Evolutionary conservation across 129 eudicot species (phyloP), one percentile per base, ranked within the genome.

Genomic region (Lactuca saligna): DNA sequence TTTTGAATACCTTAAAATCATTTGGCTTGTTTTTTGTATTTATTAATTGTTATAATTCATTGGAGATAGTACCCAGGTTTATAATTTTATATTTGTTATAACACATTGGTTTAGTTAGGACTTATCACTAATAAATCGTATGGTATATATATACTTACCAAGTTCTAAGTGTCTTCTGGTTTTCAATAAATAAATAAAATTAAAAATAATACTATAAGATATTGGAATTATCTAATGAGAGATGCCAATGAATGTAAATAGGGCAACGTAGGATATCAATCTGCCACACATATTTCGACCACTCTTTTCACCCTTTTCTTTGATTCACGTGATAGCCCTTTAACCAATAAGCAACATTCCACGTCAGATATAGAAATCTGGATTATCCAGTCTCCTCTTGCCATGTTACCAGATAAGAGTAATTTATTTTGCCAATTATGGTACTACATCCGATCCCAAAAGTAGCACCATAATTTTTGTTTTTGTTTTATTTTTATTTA

Each of bases 371-470:
- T 39, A 57, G 58, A 75, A 89, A 87, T 87, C 95, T 69, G 3
- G 6, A 7, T 2, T 4, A 13, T 54, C 90, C 97, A 87, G 85
- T 87, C 11, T 10, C 1, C 0, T 35, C 9, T 3, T 41, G 89
- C 84, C 95, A 77, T 53, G 83, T 87, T 89, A 81, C 6, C 68
- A 60, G 95, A 90, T 87, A 90, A 84, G 96, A 83, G 64, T 75
- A 60, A 75, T 60, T 75, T 75, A 31, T 2, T 39, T 68, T 75
- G 15, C 57, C 63, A 59, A 33, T 75, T 61, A 58, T 74, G 34
- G 71, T 65, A 65, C 48, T 54, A 25, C 53, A 37, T 35, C 10
- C 57, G 4, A 16, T 64, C 62, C 32, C 0, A 0, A 62, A 63
- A 53, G 8, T 48, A 59, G 16, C 31, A 15, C 49, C 7, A 29